phyloP scores from a whole-genome alignment of 805 yeast species.

The Candida gorgasii region DNA sequence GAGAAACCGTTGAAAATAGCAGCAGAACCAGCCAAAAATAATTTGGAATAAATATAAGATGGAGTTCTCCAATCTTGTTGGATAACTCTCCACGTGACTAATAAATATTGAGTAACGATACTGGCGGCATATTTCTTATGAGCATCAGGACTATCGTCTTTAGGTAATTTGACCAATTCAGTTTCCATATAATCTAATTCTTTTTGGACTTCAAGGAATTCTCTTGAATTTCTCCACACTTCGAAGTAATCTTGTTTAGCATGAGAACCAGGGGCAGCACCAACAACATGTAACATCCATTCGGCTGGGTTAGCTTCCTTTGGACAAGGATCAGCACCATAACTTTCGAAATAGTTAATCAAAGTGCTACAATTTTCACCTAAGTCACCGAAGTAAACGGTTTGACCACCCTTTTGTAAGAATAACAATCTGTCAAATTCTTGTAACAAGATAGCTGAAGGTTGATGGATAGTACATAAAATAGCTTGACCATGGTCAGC shows the following conservation, averaged over 20 bases:
- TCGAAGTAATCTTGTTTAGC: conserved; percentile 72
- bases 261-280: conserved; percentile 80
- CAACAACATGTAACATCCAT: conserved; percentile 88
- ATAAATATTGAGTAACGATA: conserved; percentile 32
- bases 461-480: conserved; percentile 74
- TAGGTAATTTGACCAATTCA: conserved; percentile 36
- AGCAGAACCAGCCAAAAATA: conserved; percentile 52
- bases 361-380: conserved; percentile 62
- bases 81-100: conserved; percentile 27
- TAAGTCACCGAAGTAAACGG: conserved; percentile 81
- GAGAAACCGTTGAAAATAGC: conserved; percentile 72
- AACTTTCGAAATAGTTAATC: conserved; percentile 64
- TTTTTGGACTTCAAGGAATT: conserved; percentile 54
- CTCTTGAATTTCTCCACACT: conserved; percentile 74
- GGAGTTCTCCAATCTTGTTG: conserved; percentile 57
- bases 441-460: conserved; percentile 75
- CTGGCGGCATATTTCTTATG: conserved; percentile 32
- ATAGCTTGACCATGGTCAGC: conserved; percentile 44
- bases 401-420: conserved; percentile 72
- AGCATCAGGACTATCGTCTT: conserved; percentile 26
- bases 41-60: conserved; percentile 60
- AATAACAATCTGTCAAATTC: conserved; percentile 75
- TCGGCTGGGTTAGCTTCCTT: conserved; percentile 50
- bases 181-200: conserved; percentile 67
- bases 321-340: conserved; percentile 58